These are phyloP conservation scores for Lodderomyces orthopsilosis DNA, from an alignment of 1,139 yeast genomes.

Conservation along the genomic window DNA sequence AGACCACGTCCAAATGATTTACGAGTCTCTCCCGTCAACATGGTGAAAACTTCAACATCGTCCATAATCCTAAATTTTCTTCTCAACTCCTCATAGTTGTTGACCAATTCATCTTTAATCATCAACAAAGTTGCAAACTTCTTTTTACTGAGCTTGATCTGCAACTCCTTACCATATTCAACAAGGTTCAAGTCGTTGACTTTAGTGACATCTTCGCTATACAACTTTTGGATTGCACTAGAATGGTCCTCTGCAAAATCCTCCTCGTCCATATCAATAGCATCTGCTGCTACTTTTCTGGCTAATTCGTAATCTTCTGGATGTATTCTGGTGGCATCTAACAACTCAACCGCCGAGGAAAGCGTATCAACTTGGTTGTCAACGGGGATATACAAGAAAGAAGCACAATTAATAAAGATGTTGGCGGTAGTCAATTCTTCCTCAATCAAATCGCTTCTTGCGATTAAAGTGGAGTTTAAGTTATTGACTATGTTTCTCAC, in stretches of 20 bases:
- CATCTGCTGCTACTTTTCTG: slow-evolving; percentile 96
- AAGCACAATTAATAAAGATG: slow-evolving; percentile 87
- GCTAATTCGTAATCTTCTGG: slow-evolving; percentile 98
- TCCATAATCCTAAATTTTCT: slow-evolving; percentile 66
- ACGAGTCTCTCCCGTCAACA: slow-evolving; percentile 84
- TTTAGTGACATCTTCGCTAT: slow-evolving; percentile 80
- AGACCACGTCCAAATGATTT: slow-evolving; percentile 66
- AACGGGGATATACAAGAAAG: slow-evolving; percentile 81
- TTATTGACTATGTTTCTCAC: slow-evolving; percentile 75
- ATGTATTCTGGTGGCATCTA: slow-evolving; percentile 94
- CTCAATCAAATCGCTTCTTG: slow-evolving; percentile 76
- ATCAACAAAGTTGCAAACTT: slow-evolving; percentile 82
- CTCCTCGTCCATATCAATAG: slow-evolving; percentile 92
- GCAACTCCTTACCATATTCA: slow-evolving; percentile 92
- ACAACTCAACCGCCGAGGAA: slow-evolving; percentile 62
- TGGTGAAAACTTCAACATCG: slow-evolving; percentile 73
- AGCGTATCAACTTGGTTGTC: slow-evolving; percentile 43
- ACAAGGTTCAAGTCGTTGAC: slow-evolving; percentile 85
- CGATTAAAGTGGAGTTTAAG: slow-evolving; percentile 62
- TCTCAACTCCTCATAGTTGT: slow-evolving; percentile 84
- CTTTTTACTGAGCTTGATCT: slow-evolving; percentile 68
- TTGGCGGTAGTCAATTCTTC: slow-evolving; percentile 74
- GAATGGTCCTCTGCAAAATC: slow-evolving; percentile 79
- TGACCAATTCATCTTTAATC: slow-evolving; percentile 84
- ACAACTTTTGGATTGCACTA: slow-evolving; percentile 79